Evolutionary conservation across 2,329 filamentous ascomycete genomes (phyloP), one percentile per base, ranked within the genome.

Genomic region (Cladosporium cucumerinum): DNA sequence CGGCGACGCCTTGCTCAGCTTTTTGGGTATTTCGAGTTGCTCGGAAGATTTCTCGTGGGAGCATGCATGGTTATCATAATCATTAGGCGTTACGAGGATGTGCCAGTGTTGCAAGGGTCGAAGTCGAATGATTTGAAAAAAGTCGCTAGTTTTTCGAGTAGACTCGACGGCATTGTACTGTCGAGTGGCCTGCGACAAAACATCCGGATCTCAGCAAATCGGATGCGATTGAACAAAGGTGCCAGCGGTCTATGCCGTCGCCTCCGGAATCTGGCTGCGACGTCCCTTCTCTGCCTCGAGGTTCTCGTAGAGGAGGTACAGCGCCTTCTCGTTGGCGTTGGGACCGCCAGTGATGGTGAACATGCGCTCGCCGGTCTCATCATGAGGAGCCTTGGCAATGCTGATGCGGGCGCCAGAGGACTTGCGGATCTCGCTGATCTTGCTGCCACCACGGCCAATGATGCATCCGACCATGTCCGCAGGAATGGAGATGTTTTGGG

Each of bases 401-500:
- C 93, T 97, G 81, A 99, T 99, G 74, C 94, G 91, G 67, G 95
- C 95, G 66, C 93, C 93, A 63, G 95, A 99, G 68, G 89, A 93
- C 84, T 97, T 96, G 79, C 95, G 91, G 73, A 99, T 99, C 82
- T 99, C 95, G 78, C 92, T 97, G 76, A 99, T 99, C 86, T 99
- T 99, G 83, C 87, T 93, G 69, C 95, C 95, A 63, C 86, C 92
- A 69, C 93, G 90, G 70, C 95, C 95, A 77, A 99, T 99, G 81
- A 99, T 99, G 82, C 95, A 99, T 71, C 95, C 95, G 78, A 99
- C 95, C 95, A 99, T 99, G 82, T 99, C 95, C 57, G 95, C 93
- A 28, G 95, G 95, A 74, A 99, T 99, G 84, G 93, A 97, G 81
- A 99, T 99, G 82, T 99, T 99, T 77, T 99, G 95, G 1, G 95